These are phyloP conservation scores for Auricularia auricula-judae DNA, from an alignment of 768 basidiomycete species.

Conservation along the genomic window DNA sequence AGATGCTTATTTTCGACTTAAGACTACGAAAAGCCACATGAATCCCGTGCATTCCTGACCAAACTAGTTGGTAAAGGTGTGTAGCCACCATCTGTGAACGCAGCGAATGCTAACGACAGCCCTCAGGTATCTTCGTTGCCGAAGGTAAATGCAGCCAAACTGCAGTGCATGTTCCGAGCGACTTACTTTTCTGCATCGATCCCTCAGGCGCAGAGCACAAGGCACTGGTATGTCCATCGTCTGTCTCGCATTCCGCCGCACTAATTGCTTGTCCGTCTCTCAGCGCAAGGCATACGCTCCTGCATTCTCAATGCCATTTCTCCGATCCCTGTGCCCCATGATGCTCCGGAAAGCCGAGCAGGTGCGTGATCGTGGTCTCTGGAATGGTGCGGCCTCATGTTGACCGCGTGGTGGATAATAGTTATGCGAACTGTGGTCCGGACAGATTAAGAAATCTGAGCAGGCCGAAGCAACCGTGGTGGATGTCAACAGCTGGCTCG, in stretches of 20 bases:
- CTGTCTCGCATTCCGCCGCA: not conserved
- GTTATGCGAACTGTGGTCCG: slow-evolving; percentile 14
- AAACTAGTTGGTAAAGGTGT: slow-evolving; percentile 63
- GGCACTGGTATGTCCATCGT: not conserved
- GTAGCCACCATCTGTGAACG: slow-evolving; percentile 2
- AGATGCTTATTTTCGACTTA: slow-evolving; percentile 17
- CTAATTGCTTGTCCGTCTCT: not conserved
- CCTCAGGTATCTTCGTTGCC: slow-evolving; percentile 53
- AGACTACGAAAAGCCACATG: slow-evolving; percentile 77
- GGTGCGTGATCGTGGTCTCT: slow-evolving; percentile 9
- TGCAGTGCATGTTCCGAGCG: not conserved
- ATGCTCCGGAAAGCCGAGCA: slow-evolving; percentile 20
- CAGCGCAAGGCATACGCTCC: slow-evolving; percentile 43
- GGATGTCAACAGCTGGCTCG: slow-evolving; percentile 74
- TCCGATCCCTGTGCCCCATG: slow-evolving; percentile 16
- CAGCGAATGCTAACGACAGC: not conserved
- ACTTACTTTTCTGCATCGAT: not conserved
- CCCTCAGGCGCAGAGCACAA: not conserved
- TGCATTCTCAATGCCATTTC: slow-evolving; percentile 10
- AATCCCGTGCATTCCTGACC: slow-evolving; percentile 62
- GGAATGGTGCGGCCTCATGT: not conserved
- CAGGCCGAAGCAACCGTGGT: slow-evolving; percentile 23
- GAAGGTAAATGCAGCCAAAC: slow-evolving; percentile 39
- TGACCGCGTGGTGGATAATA: slow-evolving; percentile 11
- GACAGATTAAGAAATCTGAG: slow-evolving; percentile 3